Base-by-base conservation (phyloP, 768 basidiomycete genomes). In the Suillus sp. region DNA sequence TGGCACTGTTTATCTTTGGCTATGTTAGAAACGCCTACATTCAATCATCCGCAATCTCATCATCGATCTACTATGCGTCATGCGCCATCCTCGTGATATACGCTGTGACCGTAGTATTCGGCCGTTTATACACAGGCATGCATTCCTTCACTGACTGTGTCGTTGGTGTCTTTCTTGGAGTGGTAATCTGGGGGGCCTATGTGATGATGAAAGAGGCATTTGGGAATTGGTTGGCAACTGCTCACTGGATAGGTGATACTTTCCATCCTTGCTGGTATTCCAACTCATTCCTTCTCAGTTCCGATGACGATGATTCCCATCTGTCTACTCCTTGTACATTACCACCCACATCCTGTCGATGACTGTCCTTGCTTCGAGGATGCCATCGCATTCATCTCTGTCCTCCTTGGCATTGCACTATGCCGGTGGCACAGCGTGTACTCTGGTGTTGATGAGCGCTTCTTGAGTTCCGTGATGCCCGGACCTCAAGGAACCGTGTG, bases 281-380 rank as follows among this genome's bases (percentile, higher is more conserved):
- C 72, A 4, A 60, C 69, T 61, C 57, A 65, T 47, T 47, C 50
- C 47, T 27, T 59, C 30, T 16, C 67, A 80, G 86, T 90, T n/a
- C 90, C 90, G 8, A 70, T 84, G 42, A 81, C 83, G 11, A 74
- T 87, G 48, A 80, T 90, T 32, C 82, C 87, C 0, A 65, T 91
- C n/a, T 86, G 84, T 62, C 77, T 94, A 16, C 78, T 92, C 5
- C 77, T 91, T 22, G 89, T 96, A n/a, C 90, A 95, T 70, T 87
- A 92, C 65, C 94, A 96, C 70, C 95, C 96, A 0, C 91, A 96
- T 67, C 96, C 96, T 0, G 92, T 96, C 10, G 96, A 99, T 62
- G 94, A 96, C 69, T 98, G 96, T 68, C 96, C 96, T 2, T 98
- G 96, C 76, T 99, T 97, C 75, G 96, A 97, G 72, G 96, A 99